Conservation (phyloP, 1,139 yeast genomes). For the Geotrichum klebahnii region DNA sequence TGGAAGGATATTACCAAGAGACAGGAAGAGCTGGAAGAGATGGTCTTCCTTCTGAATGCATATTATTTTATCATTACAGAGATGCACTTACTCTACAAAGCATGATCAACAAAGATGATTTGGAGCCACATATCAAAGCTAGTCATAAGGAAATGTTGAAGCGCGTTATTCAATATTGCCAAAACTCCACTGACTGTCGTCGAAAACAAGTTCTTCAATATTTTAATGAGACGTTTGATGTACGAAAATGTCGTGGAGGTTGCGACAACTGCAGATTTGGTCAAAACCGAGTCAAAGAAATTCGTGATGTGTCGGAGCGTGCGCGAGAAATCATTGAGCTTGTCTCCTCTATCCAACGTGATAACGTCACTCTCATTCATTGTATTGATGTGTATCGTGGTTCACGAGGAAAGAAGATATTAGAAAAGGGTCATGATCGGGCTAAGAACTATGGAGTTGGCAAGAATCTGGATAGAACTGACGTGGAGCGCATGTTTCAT, state of each 20-base stretch:
- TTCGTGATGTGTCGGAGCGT: slow-evolving; percentile 63
- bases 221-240: slow-evolving; percentile 77
- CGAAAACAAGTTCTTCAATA: slow-evolving; percentile 83
- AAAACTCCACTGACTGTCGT: slow-evolving; percentile 84
- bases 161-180: slow-evolving; percentile 89
- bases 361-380: slow-evolving; percentile 62
- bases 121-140: slow-evolving; percentile 62
- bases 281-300: slow-evolving; percentile 45
- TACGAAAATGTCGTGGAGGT: slow-evolving; percentile 58
- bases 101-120: slow-evolving; percentile 63
- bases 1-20: slow-evolving; percentile 96
- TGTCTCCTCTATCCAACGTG: slow-evolving; percentile 48
- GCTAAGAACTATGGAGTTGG: slow-evolving; percentile 70
- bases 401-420: slow-evolving; percentile 57
- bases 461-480: slow-evolving; percentile 55
- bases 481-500: slow-evolving; percentile 77
- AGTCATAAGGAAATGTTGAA: slow-evolving; percentile 73
- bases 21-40: slow-evolving; percentile 99
- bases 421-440: slow-evolving; percentile 55
- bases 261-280: slow-evolving; percentile 82
- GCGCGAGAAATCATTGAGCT: slow-evolving; percentile 59
- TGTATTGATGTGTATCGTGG: slow-evolving; percentile 86
- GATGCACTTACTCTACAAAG: slow-evolving; percentile 53
- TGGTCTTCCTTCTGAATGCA: slow-evolving; percentile 75
- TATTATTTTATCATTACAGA: slow-evolving; percentile 70